Conservation (phyloP, 495 filamentous ascomycete species). For the Penicillium bovifimosum region DNA sequence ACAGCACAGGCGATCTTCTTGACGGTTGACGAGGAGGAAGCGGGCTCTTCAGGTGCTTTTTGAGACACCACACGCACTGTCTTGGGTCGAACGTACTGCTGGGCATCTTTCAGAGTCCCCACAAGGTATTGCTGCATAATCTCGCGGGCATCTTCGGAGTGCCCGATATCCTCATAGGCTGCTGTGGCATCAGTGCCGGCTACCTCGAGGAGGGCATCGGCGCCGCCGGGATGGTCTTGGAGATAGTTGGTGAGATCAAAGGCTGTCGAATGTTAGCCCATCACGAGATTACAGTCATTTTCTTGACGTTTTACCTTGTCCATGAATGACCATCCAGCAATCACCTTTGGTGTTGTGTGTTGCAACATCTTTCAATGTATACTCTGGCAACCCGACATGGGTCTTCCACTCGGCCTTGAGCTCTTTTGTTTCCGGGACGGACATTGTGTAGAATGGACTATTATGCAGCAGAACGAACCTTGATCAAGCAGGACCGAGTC, state of each 20-base stretch:
- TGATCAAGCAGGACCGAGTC: background rate
- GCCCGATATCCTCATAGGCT: conserved; percentile 49
- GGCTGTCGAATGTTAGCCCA: conserved; percentile 27
- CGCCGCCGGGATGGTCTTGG: conserved; percentile 51
- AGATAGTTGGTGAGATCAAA: conserved; percentile 48
- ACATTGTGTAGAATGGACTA: conserved; percentile 3
- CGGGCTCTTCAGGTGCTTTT: conserved; percentile 7
- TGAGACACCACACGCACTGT: conserved; percentile 26
- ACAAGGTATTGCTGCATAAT: conserved; percentile 27
- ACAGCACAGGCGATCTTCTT: conserved; percentile 12
- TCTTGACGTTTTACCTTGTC: conserved; percentile 37
- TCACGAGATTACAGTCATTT: background rate
- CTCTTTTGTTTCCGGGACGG: conserved; percentile 12
- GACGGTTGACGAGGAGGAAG: conserved; percentile 6
- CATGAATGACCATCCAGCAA: conserved; percentile 48
- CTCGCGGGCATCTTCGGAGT: conserved; percentile 43
- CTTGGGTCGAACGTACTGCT: conserved; percentile 19
- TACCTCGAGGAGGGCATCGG: conserved; percentile 41
- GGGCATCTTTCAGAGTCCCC: conserved; percentile 29
- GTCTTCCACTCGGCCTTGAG: conserved; percentile 15
- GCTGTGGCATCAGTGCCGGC: conserved; percentile 50
- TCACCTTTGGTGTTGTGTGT: conserved; percentile 43
- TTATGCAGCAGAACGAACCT: background rate
- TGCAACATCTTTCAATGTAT: conserved; percentile 38
- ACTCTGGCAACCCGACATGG: conserved; percentile 20